A percentile compares a stretch with the other conserved stretches of the same genome.
Evolutionary conservation across 2,329 filamentous ascomycete genomes (phyloP).

Genomic region (Pyrenochaeta sp.): DNA sequence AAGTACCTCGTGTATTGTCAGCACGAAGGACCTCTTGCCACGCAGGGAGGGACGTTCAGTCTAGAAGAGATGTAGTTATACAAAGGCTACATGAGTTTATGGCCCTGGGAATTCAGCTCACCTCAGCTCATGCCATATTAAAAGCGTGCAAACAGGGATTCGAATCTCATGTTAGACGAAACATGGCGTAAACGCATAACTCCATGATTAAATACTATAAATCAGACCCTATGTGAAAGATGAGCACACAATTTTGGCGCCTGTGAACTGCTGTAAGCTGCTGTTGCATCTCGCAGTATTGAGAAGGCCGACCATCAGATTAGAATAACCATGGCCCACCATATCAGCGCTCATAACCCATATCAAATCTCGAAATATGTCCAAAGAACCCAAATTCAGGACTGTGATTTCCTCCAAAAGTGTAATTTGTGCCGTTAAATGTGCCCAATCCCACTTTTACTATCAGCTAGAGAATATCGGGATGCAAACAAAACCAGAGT

Average conservation of each 20-base stretch:
- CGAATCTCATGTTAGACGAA: too few relatives aligned
- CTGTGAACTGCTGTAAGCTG: too few relatives aligned
- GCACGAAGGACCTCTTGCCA: too few relatives aligned
- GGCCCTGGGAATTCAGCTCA: too few relatives aligned
- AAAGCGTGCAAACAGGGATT: too few relatives aligned
- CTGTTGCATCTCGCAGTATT: too few relatives aligned
- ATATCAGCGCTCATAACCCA: neutral
- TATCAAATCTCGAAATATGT: neutral
- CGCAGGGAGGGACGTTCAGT: too few relatives aligned
- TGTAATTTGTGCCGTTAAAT: conserved; percentile 2
- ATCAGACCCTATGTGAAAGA: neutral
- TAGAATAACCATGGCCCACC: neutral
- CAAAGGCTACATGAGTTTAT: too few relatives aligned
- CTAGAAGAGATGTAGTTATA: too few relatives aligned
- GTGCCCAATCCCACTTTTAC: neutral
- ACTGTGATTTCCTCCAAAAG: neutral
- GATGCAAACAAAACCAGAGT: neutral
- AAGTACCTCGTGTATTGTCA: too few relatives aligned
- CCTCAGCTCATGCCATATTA: too few relatives aligned
- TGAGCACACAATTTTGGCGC: neutral
- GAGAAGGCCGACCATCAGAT: neutral
- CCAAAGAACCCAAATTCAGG: conserved; percentile 1
- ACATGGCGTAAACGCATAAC: neutral
- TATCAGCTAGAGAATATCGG: neutral
- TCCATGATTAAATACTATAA: conserved; percentile 3